Percentiles rank a stretch among this genome's conserved stretches.
Evolutionary conservation across 352 stramenopile species (phyloP).

Genomic region (Albugo laibachii): DNA sequence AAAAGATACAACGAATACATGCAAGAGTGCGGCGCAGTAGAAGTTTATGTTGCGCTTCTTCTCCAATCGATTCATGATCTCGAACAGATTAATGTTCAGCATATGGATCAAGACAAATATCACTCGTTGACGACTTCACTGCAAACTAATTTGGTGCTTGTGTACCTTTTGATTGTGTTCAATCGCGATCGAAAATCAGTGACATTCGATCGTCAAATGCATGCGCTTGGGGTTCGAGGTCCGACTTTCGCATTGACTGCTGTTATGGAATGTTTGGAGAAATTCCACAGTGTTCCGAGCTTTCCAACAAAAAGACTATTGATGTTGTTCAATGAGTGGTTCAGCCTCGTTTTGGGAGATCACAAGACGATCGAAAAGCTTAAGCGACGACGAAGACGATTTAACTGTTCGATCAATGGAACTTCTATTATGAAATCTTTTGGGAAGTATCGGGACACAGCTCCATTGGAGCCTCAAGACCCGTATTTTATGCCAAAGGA

Average conservation of each 20-base stretch:
- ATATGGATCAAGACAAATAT: conserved; percentile 41
- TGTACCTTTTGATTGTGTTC: conserved; percentile 60
- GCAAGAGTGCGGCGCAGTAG: conserved; percentile 43
- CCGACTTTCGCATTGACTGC: conserved; percentile 38
- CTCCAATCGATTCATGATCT: conserved; percentile 44
- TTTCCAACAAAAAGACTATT: conserved; percentile 66
- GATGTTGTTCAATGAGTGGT: conserved; percentile 53
- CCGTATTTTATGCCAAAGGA: conserved; percentile 53
- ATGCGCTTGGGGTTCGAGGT: conserved; percentile 29
- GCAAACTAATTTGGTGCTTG: conserved; percentile 57
- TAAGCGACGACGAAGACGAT: conserved; percentile 22
- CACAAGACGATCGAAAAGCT: conserved; percentile 27
- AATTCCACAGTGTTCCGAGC: conserved; percentile 43
- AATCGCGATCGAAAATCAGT: conserved; percentile 38
- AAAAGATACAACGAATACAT: conserved; percentile 47
- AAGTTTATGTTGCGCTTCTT: conserved; percentile 39
- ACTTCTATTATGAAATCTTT: conserved; percentile 40
- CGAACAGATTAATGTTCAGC: conserved; percentile 47
- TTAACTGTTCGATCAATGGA: conserved; percentile 9
- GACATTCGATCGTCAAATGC: conserved; percentile 49
- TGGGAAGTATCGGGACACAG: conserved; percentile 26
- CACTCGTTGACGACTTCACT: conserved; percentile 39
- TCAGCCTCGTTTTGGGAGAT: conserved; percentile 27
- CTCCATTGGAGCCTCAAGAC: conserved; percentile 32
- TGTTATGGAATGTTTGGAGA: conserved; percentile 50